Percentiles rank a stretch among this genome's conserved stretches.
Evolutionary conservation across 495 filamentous ascomycete genomes (phyloP).

Genomic region (Hypomontagnella submonticulosa): DNA sequence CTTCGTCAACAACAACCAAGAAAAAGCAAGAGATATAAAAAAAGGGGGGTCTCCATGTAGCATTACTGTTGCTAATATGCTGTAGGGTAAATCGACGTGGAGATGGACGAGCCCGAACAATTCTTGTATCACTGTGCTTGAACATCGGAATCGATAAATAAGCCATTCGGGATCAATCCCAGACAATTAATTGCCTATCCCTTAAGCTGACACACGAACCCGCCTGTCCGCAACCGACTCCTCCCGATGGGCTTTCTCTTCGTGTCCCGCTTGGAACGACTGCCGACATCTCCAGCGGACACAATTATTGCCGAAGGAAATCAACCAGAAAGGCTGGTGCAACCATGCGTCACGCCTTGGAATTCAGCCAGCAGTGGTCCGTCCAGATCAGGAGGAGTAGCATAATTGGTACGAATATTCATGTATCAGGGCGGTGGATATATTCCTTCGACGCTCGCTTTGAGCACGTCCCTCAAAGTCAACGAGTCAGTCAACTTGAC

Average conservation of each 20-base stretch:
- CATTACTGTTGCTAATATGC: too few species aligned
- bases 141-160: slow-evolving; percentile 25
- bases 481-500: slow-evolving; percentile 17
- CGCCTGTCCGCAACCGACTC: slow-evolving; percentile 33
- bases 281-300: slow-evolving; percentile 28
- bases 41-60: too few species aligned
- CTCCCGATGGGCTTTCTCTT: slow-evolving; percentile 30
- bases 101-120: too few species aligned
- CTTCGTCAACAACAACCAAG: too few species aligned
- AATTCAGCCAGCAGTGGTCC: slow-evolving; percentile 20
- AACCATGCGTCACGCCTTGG: slow-evolving; percentile 18
- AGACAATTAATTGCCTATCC: slow-evolving; percentile 9
- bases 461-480: slow-evolving; percentile 8
- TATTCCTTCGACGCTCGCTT: slow-evolving; percentile 10
- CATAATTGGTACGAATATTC: slow-evolving; percentile 1
- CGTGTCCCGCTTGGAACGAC: slow-evolving; percentile 33
- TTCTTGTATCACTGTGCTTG: slow-evolving; percentile 7
- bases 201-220: slow-evolving; percentile 16
- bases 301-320: slow-evolving; percentile 32
- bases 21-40: too few species aligned
- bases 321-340: slow-evolving; percentile 22
- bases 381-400: slow-evolving; percentile 9
- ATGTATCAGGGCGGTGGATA: neutral
- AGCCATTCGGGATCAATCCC: slow-evolving; percentile 19
- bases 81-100: too few species aligned